A percentile compares a stretch with the other conserved stretches of the same genome.
Evolutionary conservation across 768 basidiomycete genomes (phyloP).

Genomic region (Coprinopsis cinerea): DNA sequence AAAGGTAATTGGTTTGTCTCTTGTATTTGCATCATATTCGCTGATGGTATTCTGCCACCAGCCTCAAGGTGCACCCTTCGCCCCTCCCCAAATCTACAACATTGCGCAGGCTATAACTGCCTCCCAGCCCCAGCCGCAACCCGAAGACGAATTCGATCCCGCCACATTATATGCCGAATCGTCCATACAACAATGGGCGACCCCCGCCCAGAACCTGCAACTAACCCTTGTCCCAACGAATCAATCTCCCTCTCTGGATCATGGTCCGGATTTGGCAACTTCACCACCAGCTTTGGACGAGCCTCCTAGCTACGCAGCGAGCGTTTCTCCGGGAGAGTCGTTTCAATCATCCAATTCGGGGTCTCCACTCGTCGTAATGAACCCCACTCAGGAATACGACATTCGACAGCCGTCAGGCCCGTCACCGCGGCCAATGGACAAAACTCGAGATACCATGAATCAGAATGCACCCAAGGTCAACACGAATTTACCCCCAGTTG

Average conservation of each 20-base stretch:
- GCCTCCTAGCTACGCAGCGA: background rate
- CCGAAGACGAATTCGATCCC: background rate
- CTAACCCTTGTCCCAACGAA: background rate
- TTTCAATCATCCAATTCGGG: slow-evolving; percentile 6
- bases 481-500: too few species aligned
- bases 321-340: too few species aligned
- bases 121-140: background rate
- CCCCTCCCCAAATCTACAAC: background rate
- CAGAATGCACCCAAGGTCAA: too few species aligned
- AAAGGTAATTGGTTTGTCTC: background rate
- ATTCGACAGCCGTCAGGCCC: too few species aligned
- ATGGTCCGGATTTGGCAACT: background rate
- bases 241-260: background rate
- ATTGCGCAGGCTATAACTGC: background rate
- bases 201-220: too few species aligned
- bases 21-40: too few species aligned
- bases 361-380: too few species aligned
- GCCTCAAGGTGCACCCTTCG: background rate
- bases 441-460: too few species aligned
- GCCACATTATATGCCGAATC: background rate
- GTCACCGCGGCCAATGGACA: too few species aligned
- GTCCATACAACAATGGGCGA: background rate
- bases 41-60: background rate
- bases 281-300: background rate
- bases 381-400: too few species aligned